Evolutionary conservation across 345 rosid genomes (phyloP).

Genomic region (Aethionema arabicum): DNA sequence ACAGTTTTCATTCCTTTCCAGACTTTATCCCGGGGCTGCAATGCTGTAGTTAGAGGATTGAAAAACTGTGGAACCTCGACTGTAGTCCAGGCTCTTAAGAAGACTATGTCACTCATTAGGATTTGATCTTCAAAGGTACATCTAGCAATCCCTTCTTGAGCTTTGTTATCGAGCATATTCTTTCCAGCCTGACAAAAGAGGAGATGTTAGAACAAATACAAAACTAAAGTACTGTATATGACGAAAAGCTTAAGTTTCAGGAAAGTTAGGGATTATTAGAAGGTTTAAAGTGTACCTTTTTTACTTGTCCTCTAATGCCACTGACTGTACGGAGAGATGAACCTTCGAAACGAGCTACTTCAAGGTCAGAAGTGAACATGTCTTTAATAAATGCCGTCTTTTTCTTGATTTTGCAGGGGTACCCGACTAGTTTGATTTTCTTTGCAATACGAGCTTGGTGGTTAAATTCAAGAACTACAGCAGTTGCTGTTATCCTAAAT

Average conservation of each 20-base stretch:
- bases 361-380: conserved; percentile 97
- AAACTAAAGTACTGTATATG: not conserved
- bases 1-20: conserved; percentile 97
- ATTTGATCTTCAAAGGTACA: conserved; percentile 98
- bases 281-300: conserved; percentile 58
- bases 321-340: conserved; percentile 81
- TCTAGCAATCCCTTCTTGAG: conserved; percentile 84
- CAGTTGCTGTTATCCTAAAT: conserved; percentile 87
- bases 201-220: conserved; percentile 6
- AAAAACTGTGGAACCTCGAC: conserved; percentile 75
- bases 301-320: conserved; percentile 91
- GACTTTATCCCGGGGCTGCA: conserved; percentile 72
- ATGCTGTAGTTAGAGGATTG: conserved; percentile 82
- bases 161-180: conserved; percentile 68
- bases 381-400: conserved; percentile 83
- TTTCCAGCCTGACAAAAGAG: conserved; percentile 60
- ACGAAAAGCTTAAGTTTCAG: not conserved
- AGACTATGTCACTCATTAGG: conserved; percentile 84
- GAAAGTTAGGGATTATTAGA: conserved; percentile 2
- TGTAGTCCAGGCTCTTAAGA: conserved; percentile 76
- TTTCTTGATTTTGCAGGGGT: conserved; percentile 87
- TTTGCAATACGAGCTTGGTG: conserved; percentile 74
- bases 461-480: conserved; percentile 71
- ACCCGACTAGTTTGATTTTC: conserved; percentile 85
- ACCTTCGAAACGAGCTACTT: conserved; percentile 88